Percentiles rank a stretch among this genome's conserved stretches.
Conservation (phyloP, 495 filamentous ascomycete genomes). For the Annulohypoxylon moriforme region DNA sequence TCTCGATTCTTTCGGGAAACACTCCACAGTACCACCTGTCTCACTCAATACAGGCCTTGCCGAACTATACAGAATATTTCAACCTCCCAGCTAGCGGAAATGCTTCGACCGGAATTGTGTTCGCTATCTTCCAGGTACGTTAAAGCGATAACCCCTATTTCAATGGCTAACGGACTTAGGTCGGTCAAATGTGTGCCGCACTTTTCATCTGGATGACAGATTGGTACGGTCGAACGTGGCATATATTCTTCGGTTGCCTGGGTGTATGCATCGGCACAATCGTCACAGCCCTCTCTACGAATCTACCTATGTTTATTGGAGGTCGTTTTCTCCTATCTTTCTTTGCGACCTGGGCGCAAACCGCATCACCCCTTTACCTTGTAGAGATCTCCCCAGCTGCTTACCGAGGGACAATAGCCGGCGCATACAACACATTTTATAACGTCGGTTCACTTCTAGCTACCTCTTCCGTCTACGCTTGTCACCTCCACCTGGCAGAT, state of each 20-base stretch:
- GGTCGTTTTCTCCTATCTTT: constrained; percentile 84
- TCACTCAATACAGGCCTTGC: constrained; percentile 36
- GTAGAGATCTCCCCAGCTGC: constrained; percentile 79
- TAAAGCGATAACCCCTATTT: background rate
- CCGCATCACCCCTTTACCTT: constrained; percentile 79
- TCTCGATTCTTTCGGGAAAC: no score
- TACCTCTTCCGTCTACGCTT: constrained; percentile 52
- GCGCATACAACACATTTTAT: constrained; percentile 66
- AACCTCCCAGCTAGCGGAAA: constrained; percentile 39
- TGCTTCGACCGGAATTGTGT: constrained; percentile 49
- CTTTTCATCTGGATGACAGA: constrained; percentile 49
- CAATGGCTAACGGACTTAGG: constrained; percentile 25
- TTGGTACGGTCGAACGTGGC: constrained; percentile 60
- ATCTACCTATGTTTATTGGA: constrained; percentile 68
- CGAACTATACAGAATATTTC: constrained; percentile 48
- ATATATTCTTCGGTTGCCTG: constrained; percentile 65
- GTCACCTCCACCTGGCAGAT: constrained; percentile 52
- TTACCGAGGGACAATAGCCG: constrained; percentile 71
- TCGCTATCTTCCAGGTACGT: constrained; percentile 50
- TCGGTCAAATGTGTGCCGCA: constrained; percentile 48
- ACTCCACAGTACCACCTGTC: background rate
- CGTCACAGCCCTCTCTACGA: constrained; percentile 52
- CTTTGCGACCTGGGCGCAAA: constrained; percentile 72
- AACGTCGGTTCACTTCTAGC: constrained; percentile 67
- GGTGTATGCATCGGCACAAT: constrained; percentile 72